These are phyloP conservation scores for Biscogniauxia sp. DNA, from an alignment of 2,329 filamentous ascomycete genomes.

Conservation along the genomic window DNA sequence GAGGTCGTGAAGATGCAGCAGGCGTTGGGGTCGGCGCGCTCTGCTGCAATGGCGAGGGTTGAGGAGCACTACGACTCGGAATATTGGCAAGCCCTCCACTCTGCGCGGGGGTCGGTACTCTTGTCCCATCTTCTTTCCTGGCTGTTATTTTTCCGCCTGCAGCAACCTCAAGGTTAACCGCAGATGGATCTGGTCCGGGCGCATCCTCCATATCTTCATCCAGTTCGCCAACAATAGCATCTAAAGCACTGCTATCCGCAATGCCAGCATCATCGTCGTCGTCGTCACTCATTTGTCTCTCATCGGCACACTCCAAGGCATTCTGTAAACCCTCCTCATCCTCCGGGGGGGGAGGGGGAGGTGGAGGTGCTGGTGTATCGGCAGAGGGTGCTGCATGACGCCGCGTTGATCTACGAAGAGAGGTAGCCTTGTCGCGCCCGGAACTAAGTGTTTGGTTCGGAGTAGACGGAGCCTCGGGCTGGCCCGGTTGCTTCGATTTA, in stretches of 20 bases:
- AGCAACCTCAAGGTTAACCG: slow-evolving; percentile 88
- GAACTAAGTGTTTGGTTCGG: slow-evolving; percentile 46
- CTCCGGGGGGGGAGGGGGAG: slow-evolving; percentile 53
- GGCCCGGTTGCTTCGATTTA: slow-evolving; percentile 45
- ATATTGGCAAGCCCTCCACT: slow-evolving; percentile 36
- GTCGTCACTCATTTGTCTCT: slow-evolving; percentile 75
- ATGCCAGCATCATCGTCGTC: slow-evolving; percentile 62
- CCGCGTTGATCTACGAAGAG: slow-evolving; percentile 61
- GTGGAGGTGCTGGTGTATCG: slow-evolving; percentile 50
- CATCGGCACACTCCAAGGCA: slow-evolving; percentile 87
- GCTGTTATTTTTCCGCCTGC: slow-evolving; percentile 86
- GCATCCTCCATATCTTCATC: slow-evolving; percentile 80
- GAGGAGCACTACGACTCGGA: slow-evolving; percentile 37
- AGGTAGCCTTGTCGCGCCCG: slow-evolving; percentile 55
- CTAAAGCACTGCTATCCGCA: slow-evolving; percentile 66
- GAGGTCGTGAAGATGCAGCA: slow-evolving; percentile 58
- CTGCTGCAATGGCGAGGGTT: slow-evolving; percentile 39
- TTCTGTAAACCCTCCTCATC: slow-evolving; percentile 64
- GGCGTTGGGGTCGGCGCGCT: slow-evolving; percentile 44
- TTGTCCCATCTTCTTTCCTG: slow-evolving; percentile 85
- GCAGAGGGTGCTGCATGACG: slow-evolving; percentile 50
- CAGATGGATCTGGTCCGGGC: slow-evolving; percentile 72
- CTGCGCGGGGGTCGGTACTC: slow-evolving; percentile 78
- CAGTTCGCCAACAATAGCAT: slow-evolving; percentile 86
- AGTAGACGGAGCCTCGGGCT: slow-evolving; percentile 39